phyloP scores from a whole-genome alignment of 331 rosid species.

The Telfairia occidentalis region DNA sequence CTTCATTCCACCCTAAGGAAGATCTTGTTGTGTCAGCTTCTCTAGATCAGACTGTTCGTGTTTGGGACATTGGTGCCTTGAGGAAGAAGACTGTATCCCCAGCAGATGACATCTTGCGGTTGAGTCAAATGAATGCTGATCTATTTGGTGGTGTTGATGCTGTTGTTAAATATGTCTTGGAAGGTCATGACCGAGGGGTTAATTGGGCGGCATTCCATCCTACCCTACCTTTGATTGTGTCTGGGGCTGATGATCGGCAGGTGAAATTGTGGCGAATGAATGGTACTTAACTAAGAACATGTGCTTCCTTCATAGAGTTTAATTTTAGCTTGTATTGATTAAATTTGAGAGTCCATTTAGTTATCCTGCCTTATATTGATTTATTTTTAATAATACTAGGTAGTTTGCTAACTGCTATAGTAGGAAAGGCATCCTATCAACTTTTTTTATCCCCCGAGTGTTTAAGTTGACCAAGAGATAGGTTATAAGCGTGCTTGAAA shows the following conservation, averaged over 20 bases:
- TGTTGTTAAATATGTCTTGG: constrained; percentile 88
- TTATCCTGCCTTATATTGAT: background rate
- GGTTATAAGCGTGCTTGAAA: background rate
- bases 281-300: constrained; percentile 32
- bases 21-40: constrained; percentile 95
- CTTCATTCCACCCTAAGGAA: constrained; percentile 86
- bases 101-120: constrained; percentile 73
- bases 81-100: constrained; percentile 87
- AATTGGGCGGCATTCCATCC: constrained; percentile 99
- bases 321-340: background rate
- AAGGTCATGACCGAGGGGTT: constrained; percentile 99
- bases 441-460: background rate
- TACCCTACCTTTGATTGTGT: constrained; percentile 79
- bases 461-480: background rate
- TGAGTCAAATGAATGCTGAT: constrained; percentile 92
- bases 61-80: constrained; percentile 91
- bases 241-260: constrained; percentile 96
- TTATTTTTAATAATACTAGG: background rate
- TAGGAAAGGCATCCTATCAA: background rate
- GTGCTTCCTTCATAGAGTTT: background rate
- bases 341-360: background rate
- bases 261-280: constrained; percentile 96
- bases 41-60: constrained; percentile 94
- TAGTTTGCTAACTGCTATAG: no score
- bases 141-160: constrained; percentile 91